Base-by-base conservation (phyloP, 306 rosid genomes). In the Acacia acuminata region DNA sequence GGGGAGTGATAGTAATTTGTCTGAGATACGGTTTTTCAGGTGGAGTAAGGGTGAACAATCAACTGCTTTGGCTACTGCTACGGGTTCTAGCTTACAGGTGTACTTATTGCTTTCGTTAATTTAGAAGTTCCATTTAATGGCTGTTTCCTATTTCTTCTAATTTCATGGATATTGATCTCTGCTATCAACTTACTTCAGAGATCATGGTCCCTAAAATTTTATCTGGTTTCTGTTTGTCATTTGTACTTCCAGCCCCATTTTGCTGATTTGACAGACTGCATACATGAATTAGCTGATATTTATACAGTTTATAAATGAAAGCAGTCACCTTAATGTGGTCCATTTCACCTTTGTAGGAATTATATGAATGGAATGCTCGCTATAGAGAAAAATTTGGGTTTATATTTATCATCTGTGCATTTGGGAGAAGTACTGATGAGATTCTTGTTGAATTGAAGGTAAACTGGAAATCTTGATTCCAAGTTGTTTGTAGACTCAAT, bases 21-120 rank as follows among this genome's bases (percentile, higher is more conserved):
- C 12, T 42, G 24, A 27, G 40, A 85, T 79, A 81, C 67, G 30
- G 56, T 64, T 82, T 86, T 88, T 83, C 81, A 93, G 97, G 88
- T 96, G 97, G 99, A 93, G 99, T 84, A 90, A 91, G 85, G 97
- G 96, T 83, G 96, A 96, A 81, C 99, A 93, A 77, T 92, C 97
- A 78, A 91, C 97, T 81, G 96, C 98, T 55, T 82, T 94, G 2
- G 90, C 98, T 56, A 93, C 99, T 77, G 93, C 98, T 43, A 91
- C 94, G 64, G 80, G 48, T 77, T 90, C 96, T 84, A 92, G 89
- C 80, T 87, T 89, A 79, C 97, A 92, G 94, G 99, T 93, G 67
- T 48, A 73, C 69, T 17, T 61, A 44, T 81, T 77, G 82, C 61
- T 40, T 78, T 75, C 12, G 66, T 69, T 80, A 71, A n/a, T 34